Base-by-base conservation (phyloP, 176 grass and related monocot genomes). In the Hyparrhenia diplandra region DNA sequence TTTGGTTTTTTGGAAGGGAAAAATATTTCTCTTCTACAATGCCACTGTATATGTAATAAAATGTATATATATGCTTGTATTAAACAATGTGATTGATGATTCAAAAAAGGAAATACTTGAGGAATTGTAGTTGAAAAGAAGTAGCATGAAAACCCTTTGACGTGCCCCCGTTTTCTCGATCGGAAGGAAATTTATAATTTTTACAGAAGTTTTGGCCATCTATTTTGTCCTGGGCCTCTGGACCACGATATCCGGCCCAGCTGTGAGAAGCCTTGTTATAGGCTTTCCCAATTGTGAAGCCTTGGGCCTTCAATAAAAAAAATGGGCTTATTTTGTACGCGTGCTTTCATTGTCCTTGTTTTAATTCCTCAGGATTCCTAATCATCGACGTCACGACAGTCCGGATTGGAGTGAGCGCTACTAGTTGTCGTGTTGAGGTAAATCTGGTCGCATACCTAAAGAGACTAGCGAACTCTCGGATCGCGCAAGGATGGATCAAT, bases 1-100 rank as follows among this genome's bases (percentile, higher is more conserved):
- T 13, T 41, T 5, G 24, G 13, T 31, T 36, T 58, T 74, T 58
- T 36, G 62, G 54, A 80, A 80, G 87, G 32, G 63, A 80, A 80
- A n/a, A 64, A 55, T 32, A 64, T 17, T 69, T 88, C 63, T 67
- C 76, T 80, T 85, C 76, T 76, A 55, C 25, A 27, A 85, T 80
- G 71, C 75, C 69, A 63, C 18, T 76, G 25, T 32, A 62, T 14
- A 31, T 27, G 66, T 62, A 64, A 78, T 63, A 71, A 82, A 71
- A 10, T 87, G 35, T 86, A 67, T 86, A 25, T 82, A 63, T 70
- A 45, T 45, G 14, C 13, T 45, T 62, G 39, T 70, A 83, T 10
- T 20, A 23, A 82, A 61, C 9, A 13, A 76, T 52, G 41, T 34
- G 32, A 40, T 41, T 36, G 8, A 21, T 0, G 16, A 7, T 52